Percentiles rank a stretch among this genome's conserved stretches.
Conservation (phyloP, 768 basidiomycete species). For the Amanita inopinata region DNA sequence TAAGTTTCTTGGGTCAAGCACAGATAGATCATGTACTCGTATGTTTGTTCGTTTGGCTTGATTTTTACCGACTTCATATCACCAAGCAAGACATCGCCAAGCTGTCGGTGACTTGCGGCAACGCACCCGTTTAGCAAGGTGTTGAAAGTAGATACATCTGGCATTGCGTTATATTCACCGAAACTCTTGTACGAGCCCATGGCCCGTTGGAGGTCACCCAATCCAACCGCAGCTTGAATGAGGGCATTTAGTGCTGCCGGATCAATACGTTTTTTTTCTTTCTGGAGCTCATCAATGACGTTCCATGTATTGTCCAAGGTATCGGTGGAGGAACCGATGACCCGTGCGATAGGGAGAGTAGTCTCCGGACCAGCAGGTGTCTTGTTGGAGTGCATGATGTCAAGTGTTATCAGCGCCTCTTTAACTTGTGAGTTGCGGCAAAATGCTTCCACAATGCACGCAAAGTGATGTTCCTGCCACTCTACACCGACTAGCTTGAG, state of each 20-base stretch:
- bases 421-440: conserved; percentile 44
- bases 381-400: conserved; percentile 46
- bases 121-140: conserved; percentile 58
- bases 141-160: conserved; percentile 62
- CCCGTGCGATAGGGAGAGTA: conserved; percentile 39
- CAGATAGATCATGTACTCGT: conserved; percentile 56
- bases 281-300: conserved; percentile 49
- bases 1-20: conserved; percentile 64
- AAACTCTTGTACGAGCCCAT: conserved; percentile 67
- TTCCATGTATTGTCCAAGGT: conserved; percentile 56
- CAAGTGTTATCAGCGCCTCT: conserved; percentile 52
- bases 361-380: conserved; percentile 44
- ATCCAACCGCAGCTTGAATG: conserved; percentile 48
- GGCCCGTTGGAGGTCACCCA: conserved; percentile 67
- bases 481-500: conserved; percentile 38
- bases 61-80: conserved; percentile 56
- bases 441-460: conserved; percentile 69
- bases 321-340: conserved; percentile 37
- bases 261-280: conserved; percentile 43
- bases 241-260: conserved; percentile 55
- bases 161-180: conserved; percentile 40
- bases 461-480: conserved; percentile 65
- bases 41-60: conserved; percentile 49
- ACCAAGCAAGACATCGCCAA: conserved; percentile 57
- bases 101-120: conserved; percentile 43